A percentile compares a stretch with the other conserved stretches of the same genome.
Evolutionary conservation across 2,329 filamentous ascomycete genomes (phyloP).

Genomic region (Sclerotinia spermophila): DNA sequence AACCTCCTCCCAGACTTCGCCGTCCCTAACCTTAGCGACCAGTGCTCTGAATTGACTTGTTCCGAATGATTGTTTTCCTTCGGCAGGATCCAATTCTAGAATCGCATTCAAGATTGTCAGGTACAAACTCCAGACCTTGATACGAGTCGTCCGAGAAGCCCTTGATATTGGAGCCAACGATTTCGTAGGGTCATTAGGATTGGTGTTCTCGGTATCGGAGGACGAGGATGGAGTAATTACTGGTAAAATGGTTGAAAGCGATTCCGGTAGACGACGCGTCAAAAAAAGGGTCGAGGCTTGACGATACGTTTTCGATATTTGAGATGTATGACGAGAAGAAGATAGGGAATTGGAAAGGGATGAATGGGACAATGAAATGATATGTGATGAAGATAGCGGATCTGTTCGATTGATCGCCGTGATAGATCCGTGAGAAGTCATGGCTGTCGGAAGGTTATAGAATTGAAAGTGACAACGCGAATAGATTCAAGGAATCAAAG

Average conservation of each 20-base stretch:
- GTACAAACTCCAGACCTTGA: constrained; percentile 98
- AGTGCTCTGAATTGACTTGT: constrained; percentile 78
- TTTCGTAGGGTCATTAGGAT: constrained; percentile 41
- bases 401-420: constrained; percentile 36
- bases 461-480: neutral
- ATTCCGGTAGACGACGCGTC: constrained; percentile 87
- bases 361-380: constrained; percentile 64
- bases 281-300: constrained; percentile 92
- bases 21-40: constrained; percentile 80
- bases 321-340: constrained; percentile 58
- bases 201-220: constrained; percentile 35
- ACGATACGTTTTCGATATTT: constrained; percentile 88
- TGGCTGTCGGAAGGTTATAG: constrained; percentile 17
- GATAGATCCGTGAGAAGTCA: constrained; percentile 32
- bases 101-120: constrained; percentile 90
- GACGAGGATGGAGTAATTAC: constrained; percentile 59
- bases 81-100: constrained; percentile 81
- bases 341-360: constrained; percentile 59
- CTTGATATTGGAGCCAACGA: constrained; percentile 61
- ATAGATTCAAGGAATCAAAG: neutral
- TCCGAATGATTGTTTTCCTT: constrained; percentile 86
- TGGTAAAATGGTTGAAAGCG: constrained; percentile 78
- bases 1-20: constrained; percentile 92
- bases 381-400: constrained; percentile 51
- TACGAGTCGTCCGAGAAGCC: constrained; percentile 75